Base-by-base conservation (phyloP, 176 grass and related monocot species). In the Carex pumila region DNA sequence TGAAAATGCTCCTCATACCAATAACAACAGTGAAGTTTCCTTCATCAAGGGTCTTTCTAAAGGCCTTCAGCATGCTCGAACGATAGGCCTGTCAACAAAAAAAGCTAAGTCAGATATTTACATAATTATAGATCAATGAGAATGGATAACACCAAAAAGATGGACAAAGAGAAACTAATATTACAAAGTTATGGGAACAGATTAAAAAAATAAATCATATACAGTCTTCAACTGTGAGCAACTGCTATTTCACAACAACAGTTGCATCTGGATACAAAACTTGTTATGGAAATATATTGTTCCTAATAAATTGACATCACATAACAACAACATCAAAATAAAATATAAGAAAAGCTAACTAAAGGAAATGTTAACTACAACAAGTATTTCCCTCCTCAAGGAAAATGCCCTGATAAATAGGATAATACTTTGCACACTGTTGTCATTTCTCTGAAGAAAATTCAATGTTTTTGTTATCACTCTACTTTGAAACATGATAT, bases 41-140 rank as follows among this genome's bases (percentile, higher is more conserved):
- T 89, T 94, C 95, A 14, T 98, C 95, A 83, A 98, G 95, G 56
- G 95, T 98, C 95, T 94, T 98, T 91, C 89, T 94, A 87, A 94
- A 98, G 77, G 95, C 88, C n/a, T 90, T 98, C 76, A 98, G 84
- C 95, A 98, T 94, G 88, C 95, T 98, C 58, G 89, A 89, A 83
- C 92, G 90, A 89, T 98, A 98, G 8, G 84, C 85, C 95, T 98
- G 87, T 58, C 68, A 87, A 91, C 79, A 86, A 56, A 49, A 77
- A 83, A 50, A n/a, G 56, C 85, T 59, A 80, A 81, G 17, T 85
- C 65, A 65, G 69, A 52, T 21, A 85, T 30, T 79, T 82, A 3
- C 3, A 77, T 77, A 7, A 71, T 75, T 77, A 77, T 3, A 77
- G 73, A 77, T 9, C 49, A 63, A 4, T 49, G 37, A 12, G 81